Base-by-base conservation (phyloP, 352 stramenopile genomes). In the Pythium sp. region DNA sequence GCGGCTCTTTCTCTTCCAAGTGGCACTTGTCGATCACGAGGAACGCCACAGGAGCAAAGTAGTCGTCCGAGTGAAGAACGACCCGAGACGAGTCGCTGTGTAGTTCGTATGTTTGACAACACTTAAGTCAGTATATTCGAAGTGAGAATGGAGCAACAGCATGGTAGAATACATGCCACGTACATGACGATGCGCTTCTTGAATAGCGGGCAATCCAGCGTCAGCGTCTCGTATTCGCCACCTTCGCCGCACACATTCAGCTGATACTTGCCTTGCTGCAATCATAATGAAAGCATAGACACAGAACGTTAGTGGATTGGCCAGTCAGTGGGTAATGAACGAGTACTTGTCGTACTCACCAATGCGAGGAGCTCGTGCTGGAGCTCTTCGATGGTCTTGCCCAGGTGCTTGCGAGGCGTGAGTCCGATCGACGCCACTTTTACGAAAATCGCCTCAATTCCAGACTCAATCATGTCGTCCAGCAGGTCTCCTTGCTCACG, bases 181-280 rank as follows among this genome's bases (percentile, higher is more conserved):
- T 91, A 95, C 84, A 97, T 84, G 55, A 96, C 86, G 62, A 98
- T 96, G 18, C 92, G 82, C 71, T 98, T 94, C 68, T 97, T 94
- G 66, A 99, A 98, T 3, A 98, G 78, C 28, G 95, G 94, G 73
- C 92, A 99, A 84, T 99, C 95, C n/a, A 99, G 74, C 28, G 98
- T 98, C 34, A 99, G 82, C 2, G 97, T 99, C 84, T 99, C 98
- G 84, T 99, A 99, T 78, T 99, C 98, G 22, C 98, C 98, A 46
- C 98, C 98, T 86, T 99, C 98, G 18, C 98, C 98, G 47, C 97
- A 99, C 8, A 99, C 89, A 74, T 99, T 98, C 72, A 99, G 95
- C 63, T 98, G 93, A 76, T 98, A 99, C 65, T 97, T 92, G 24
- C 98, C 82, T 76, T 99, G 81, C 87, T 94, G 58, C 6, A 30